phyloP scores from a whole-genome alignment of 805 yeast species.

The Pichia scutulata region DNA sequence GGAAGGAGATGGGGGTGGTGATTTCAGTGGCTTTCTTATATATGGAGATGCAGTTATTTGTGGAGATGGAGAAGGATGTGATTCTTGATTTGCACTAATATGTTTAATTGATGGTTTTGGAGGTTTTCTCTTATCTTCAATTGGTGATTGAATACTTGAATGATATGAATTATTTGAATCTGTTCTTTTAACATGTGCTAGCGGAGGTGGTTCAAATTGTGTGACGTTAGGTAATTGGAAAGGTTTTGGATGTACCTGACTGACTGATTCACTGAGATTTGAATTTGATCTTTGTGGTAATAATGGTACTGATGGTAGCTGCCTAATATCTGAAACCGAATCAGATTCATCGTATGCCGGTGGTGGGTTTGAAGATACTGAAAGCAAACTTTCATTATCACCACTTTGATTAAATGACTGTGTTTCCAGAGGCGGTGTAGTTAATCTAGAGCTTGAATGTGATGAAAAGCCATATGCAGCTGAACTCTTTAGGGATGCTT shows the following conservation, averaged over 20 bases:
- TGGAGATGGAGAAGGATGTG: slow-evolving; percentile 5
- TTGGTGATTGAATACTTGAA: background rate
- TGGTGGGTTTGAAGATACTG: background rate
- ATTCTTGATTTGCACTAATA: background rate
- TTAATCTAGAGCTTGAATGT: background rate
- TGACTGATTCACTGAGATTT: background rate
- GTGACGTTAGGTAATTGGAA: slow-evolving; percentile 22
- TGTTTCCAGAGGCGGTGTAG: background rate
- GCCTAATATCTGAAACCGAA: background rate
- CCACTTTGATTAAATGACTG: no score
- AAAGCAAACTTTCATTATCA: background rate
- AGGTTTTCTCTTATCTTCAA: background rate
- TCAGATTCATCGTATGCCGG: background rate
- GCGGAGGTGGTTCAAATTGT: slow-evolving; percentile 25
- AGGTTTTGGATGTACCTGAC: slow-evolving; percentile 12
- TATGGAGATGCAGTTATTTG: background rate
- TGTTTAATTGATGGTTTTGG: background rate
- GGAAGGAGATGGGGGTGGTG: slow-evolving; percentile 2
- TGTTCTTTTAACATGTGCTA: slow-evolving; percentile 3
- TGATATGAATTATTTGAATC: background rate
- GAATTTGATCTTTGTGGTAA: background rate
- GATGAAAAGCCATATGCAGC: background rate
- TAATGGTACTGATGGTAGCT: background rate
- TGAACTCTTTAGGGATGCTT: background rate
- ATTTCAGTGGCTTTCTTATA: slow-evolving; percentile 1